Conservation (phyloP, 108 stramenopile species). For the Mediolabrus comicus region DNA sequence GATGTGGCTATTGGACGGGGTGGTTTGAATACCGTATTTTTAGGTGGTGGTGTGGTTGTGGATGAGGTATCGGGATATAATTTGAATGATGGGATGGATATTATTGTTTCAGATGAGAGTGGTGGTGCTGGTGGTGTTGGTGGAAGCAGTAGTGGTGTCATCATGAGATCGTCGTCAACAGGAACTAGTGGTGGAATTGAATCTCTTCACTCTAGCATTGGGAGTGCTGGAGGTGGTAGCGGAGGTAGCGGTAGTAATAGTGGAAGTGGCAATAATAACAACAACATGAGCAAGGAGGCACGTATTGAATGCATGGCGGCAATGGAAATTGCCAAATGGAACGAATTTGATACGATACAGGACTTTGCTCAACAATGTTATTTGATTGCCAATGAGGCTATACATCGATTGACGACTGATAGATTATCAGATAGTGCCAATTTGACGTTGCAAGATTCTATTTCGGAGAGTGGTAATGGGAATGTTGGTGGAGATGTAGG, state of each 20-base stretch:
- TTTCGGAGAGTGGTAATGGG: no score
- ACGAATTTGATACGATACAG: constrained; percentile 49
- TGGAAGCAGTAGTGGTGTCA: background rate
- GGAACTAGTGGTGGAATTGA: background rate
- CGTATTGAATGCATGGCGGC: background rate
- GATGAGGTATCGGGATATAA: constrained; percentile 1
- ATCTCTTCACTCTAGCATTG: background rate
- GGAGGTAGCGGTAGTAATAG: no score
- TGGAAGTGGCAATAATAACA: background rate
- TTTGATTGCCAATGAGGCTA: constrained; percentile 64
- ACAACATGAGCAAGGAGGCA: background rate
- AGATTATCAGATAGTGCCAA: constrained; percentile 74
- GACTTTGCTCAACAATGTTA: constrained; percentile 70
- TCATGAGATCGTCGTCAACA: background rate
- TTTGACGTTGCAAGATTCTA: constrained; percentile 39
- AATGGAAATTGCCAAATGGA: constrained; percentile 38
- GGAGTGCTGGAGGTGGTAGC: no score
- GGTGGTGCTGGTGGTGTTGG: background rate
- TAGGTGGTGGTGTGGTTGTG: constrained; percentile 24
- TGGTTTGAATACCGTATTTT: constrained; percentile 1
- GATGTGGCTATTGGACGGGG: background rate
- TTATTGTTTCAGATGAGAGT: background rate
- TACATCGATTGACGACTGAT: constrained; percentile 72
- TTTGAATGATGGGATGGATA: background rate
- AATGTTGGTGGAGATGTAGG: background rate